These are phyloP conservation scores for Ganoderma sinense DNA, from an alignment of 1,284 basidiomycete species.

Conservation along the genomic window DNA sequence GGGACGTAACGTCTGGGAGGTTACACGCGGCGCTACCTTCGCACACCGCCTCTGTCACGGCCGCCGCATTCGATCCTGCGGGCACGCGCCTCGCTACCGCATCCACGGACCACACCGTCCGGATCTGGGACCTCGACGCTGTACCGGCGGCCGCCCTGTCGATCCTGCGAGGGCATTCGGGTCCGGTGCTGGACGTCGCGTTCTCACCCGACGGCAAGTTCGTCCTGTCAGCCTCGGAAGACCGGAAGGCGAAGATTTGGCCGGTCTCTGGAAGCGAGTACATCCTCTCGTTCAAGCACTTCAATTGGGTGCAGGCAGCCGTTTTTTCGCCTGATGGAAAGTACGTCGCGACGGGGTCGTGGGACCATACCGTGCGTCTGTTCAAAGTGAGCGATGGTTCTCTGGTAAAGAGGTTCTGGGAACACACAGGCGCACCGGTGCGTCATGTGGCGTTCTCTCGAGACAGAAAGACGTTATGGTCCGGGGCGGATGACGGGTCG, in stretches of 20 bases:
- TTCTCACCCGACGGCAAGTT: slow-evolving; percentile 44
- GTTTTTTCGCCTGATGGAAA: slow-evolving; percentile 35
- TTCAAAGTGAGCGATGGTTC: slow-evolving; percentile 17
- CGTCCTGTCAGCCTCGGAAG: slow-evolving; percentile 23
- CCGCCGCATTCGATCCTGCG: slow-evolving; percentile 28
- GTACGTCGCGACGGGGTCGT: slow-evolving; percentile 18
- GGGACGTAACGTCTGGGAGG: neutral
- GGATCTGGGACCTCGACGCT: slow-evolving; percentile 29
- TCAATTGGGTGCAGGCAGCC: slow-evolving; percentile 17
- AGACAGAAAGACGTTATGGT: neutral
- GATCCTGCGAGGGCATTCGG: slow-evolving; percentile 28
- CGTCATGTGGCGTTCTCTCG: neutral
- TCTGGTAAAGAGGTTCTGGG: neutral
- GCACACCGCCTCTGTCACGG: neutral
- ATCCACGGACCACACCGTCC: slow-evolving; percentile 29
- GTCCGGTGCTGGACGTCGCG: slow-evolving; percentile 41
- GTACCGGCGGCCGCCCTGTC: slow-evolving; percentile 23
- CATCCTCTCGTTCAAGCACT: slow-evolving; percentile 8
- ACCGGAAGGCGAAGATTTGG: slow-evolving; percentile 23
- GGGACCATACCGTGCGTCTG: slow-evolving; percentile 23
- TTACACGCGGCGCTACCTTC: neutral
- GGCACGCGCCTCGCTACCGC: slow-evolving; percentile 30
- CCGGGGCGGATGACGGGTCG: neutral
- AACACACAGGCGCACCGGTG: neutral
- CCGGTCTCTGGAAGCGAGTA: slow-evolving; percentile 21